Evolutionary conservation across 805 yeast species (phyloP), one percentile per base, ranked within the genome.

Genomic region (Naumovozyma baii): DNA sequence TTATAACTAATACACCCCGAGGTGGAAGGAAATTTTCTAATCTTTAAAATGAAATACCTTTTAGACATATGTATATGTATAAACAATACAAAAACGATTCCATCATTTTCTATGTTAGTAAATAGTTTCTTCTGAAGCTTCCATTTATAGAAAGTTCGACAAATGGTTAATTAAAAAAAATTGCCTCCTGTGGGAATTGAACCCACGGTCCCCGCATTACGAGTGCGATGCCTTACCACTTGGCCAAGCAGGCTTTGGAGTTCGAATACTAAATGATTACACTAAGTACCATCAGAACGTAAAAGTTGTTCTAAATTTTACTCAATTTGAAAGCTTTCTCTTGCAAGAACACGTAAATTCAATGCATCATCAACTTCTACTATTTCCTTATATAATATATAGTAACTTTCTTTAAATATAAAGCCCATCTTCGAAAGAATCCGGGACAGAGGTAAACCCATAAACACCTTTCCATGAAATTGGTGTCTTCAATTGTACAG

Each of bases 381-480:
- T n/a, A n/a, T n/a, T n/a, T n/a, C n/a, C n/a, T n/a, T n/a, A n/a
- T n/a, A n/a, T n/a, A n/a, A n/a, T n/a, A n/a, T n/a, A n/a, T n/a
- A n/a, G n/a, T n/a, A n/a, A n/a, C n/a, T n/a, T n/a, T n/a, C n/a
- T 10, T 46, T 41, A 61, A 38, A 52, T 57, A 41, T 59, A 88
- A 25, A 88, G 60, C 2, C 96, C 95, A 34, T 78, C 79, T 52
- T 86, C 94, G 46, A 81, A 57, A 0, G 92, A 80, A 19, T 66
- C 45, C 0, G 90, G 85, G 2, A 77, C 62, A 3, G 78, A 76
- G 48, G 70, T 75, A 42, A 70, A 75, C 1, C 97, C 97, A 52
- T 88, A 88, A 0, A 83, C 81, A 2, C 94, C 86, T 5, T 59
- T 56, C 97, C 97, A 88, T 29, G 95, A 83, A 13, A 69, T 63